Conservation (phyloP, 306 rosid species). For the Cajanus cajan region DNA sequence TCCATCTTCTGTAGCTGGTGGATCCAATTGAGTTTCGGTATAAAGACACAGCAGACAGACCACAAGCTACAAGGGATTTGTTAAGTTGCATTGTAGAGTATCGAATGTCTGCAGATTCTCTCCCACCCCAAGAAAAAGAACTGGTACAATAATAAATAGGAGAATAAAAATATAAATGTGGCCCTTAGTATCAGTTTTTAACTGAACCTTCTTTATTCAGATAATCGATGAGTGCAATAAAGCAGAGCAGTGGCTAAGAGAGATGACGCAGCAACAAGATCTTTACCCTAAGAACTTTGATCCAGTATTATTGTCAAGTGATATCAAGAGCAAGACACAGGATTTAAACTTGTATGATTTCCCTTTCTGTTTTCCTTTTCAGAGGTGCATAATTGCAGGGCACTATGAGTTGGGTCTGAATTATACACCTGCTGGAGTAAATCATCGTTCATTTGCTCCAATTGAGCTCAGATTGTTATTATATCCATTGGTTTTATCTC, state of each 20-base stretch:
- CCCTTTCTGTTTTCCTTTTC: conserved; percentile 12
- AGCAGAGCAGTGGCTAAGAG: conserved; percentile 82
- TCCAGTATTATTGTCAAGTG: conserved; percentile 54
- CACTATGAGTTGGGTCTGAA: conserved; percentile 20
- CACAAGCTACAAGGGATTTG: conserved; percentile 52
- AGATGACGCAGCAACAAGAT: conserved; percentile 66
- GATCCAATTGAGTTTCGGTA: conserved; percentile 72
- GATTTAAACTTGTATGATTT: conserved; percentile 62
- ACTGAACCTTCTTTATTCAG: conserved; percentile 35
- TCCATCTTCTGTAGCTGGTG: conserved; percentile 51
- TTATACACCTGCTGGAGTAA: not conserved
- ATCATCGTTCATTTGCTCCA: conserved; percentile 3
- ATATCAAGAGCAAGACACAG: conserved; percentile 58
- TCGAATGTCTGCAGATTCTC: conserved; percentile 37
- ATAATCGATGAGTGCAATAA: conserved; percentile 58
- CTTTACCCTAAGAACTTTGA: conserved; percentile 58
- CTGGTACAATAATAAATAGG: conserved; percentile 24
- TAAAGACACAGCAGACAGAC: conserved; percentile 68
- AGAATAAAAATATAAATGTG: not conserved
- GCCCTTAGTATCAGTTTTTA: not conserved
- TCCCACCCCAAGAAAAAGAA: conserved; percentile 38
- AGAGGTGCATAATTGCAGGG: not conserved
- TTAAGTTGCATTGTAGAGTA: conserved; percentile 42
- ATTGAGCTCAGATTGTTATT: not conserved
- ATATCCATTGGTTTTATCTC: conserved; percentile 22